Evolutionary conservation across 371 early-diverging fungal species (phyloP).

Genomic region (Mucor mucedo): DNA sequence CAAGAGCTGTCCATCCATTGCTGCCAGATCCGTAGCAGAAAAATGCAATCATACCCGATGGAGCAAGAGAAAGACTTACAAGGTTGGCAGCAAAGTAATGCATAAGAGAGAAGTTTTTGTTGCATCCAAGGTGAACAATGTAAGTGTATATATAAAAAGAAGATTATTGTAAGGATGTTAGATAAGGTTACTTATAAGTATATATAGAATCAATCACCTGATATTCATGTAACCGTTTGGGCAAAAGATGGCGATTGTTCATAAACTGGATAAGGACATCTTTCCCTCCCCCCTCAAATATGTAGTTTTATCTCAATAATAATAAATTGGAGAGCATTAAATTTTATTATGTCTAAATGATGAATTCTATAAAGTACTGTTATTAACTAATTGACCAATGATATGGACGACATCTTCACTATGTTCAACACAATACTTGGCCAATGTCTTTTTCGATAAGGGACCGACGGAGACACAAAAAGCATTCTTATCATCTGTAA

Average conservation of each 20-base stretch:
- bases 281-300: too few species aligned
- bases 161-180: neutral
- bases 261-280: neutral
- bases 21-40: slow-evolving; percentile 1
- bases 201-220: slow-evolving; percentile 14
- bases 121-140: neutral
- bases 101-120: slow-evolving; percentile 4
- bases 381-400: slow-evolving; percentile 29
- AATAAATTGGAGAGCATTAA: too few species aligned
- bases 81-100: slow-evolving; percentile 3
- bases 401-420: slow-evolving; percentile 44
- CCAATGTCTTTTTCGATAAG: slow-evolving; percentile 37
- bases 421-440: slow-evolving; percentile 37
- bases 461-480: slow-evolving; percentile 46
- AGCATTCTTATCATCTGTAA: slow-evolving; percentile 35
- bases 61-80: slow-evolving; percentile 9
- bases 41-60: slow-evolving; percentile 9
- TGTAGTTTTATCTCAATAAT: too few species aligned
- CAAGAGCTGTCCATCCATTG: slow-evolving; percentile 22
- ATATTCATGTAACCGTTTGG: slow-evolving; percentile 5
- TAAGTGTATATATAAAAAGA: neutral
- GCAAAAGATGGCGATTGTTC: slow-evolving; percentile 1
- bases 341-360: neutral
- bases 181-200: neutral
- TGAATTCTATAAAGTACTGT: slow-evolving; percentile 19